These are phyloP conservation scores for Sporothrix humicola DNA, from an alignment of 2,329 filamentous ascomycete species.

Conservation along the genomic window DNA sequence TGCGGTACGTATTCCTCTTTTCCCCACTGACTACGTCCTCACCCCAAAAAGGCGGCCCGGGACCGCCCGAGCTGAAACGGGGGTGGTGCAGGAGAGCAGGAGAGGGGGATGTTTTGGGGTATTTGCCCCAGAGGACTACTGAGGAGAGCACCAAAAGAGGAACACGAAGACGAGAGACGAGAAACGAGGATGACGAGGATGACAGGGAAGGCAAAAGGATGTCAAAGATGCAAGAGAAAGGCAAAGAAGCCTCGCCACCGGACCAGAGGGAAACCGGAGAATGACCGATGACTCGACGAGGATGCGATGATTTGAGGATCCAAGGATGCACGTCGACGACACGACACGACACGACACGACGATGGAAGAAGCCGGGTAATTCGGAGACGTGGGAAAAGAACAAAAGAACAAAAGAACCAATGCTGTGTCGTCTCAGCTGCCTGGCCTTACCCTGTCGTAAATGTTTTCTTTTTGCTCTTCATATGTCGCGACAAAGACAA, in stretches of 20 bases:
- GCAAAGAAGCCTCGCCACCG: not conserved
- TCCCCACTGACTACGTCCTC: constrained; percentile 1
- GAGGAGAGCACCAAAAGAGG: no score
- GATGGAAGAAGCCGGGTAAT: constrained; percentile 13
- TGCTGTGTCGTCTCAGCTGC: not conserved
- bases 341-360: not conserved
- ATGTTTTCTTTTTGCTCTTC: no score
- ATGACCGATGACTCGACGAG: not conserved
- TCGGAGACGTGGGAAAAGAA: constrained; percentile 2
- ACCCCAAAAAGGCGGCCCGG: constrained; percentile 28
- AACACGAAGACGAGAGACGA: not conserved
- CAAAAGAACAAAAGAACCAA: not conserved
- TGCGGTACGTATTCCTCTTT: not conserved
- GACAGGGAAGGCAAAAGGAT: no score
- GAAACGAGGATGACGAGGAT: not conserved
- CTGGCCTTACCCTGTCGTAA: not conserved
- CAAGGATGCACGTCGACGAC: not conserved
- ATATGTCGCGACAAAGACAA: no score
- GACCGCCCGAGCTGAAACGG: constrained; percentile 32
- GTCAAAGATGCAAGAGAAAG: not conserved
- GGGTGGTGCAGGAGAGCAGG: not conserved
- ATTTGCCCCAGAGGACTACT: not conserved
- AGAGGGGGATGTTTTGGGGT: not conserved
- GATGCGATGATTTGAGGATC: not conserved
- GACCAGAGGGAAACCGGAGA: not conserved